Evolutionary conservation across 495 filamentous ascomycete species (phyloP).

Genomic region (Neurospora sp.): DNA sequence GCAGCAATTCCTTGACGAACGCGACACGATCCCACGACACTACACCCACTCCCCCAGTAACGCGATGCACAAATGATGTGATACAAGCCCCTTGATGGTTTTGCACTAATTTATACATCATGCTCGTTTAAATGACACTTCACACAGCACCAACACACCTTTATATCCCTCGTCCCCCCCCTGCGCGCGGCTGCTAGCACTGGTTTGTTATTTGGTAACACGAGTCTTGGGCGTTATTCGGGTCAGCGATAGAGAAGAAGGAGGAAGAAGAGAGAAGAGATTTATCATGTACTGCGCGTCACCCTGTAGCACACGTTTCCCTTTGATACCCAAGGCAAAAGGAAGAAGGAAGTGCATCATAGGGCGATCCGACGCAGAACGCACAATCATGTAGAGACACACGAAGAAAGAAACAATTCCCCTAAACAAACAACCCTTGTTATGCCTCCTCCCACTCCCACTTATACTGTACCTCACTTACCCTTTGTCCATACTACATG

Average conservation of each 20-base stretch:
- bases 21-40: conserved; percentile 17
- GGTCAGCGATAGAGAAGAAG: conserved; percentile 6
- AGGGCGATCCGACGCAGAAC: neutral
- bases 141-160: conserved; percentile 4
- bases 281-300: conserved; percentile 20
- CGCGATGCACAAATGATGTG: conserved; percentile 25
- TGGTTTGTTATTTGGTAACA: conserved; percentile 11
- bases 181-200: conserved; percentile 11
- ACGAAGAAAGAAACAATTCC: neutral
- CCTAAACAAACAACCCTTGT: neutral
- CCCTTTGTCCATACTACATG: neutral
- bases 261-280: conserved; percentile 17
- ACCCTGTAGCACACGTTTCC: neutral
- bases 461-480: neutral
- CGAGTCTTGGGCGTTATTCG: neutral
- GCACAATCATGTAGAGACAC: neutral
- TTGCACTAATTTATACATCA: conserved; percentile 15
- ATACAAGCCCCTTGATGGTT: conserved; percentile 20
- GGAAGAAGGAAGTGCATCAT: neutral
- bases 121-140: conserved; percentile 20
- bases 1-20: conserved; percentile 15
- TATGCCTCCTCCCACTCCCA: neutral
- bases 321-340: neutral
- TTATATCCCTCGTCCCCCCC: conserved; percentile 5
- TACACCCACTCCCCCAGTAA: conserved; percentile 8